Base-by-base conservation (phyloP, 164 flowering plant genomes). In the Hamamelis virginiana region DNA sequence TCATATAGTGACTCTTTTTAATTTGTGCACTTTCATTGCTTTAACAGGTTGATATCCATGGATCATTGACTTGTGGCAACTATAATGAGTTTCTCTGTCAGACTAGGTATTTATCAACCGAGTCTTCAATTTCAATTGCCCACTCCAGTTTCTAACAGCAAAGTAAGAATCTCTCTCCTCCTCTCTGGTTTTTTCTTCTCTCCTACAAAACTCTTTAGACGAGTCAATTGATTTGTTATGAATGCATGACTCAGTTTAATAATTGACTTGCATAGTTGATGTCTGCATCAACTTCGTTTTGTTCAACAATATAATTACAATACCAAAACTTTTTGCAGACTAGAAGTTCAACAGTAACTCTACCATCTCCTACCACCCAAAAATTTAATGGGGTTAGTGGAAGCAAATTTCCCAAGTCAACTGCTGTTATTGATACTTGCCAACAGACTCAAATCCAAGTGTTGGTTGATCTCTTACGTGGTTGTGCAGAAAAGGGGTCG, bases 381-480 rank as follows among this genome's bases (percentile, higher is more conserved):
- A 71, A 52, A n/a, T 26, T 55, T n/a, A 60, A 58, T 28, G 70
- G 19, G 18, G 33, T 60, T 12, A 3, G 48, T 15, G 26, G 45
- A 52, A 55, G 28, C 21, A 70, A 74, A n/a, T 12, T n/a, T 66
- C 47, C 65, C 25, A n/a, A 44, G 47, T n/a, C 47, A 19, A 51
- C 23, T 23, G 59, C 62, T 5, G 11, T n/a, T 45, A 47, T 19
- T 38, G 63, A 65, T 59, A 27, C 67, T 53, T 26, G 26, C 27
- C 28, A 15, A 16, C 48, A 65, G 46, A 61, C 67, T 64, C 65
- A 71, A 53, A 48, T 58, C 21, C 84, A 72, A 53, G 46, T 66
- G 0, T 51, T 83, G 65, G 74, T 87, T 43, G 86, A 81, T 70
- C 68, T 77, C 10, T 69, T 83, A 48, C 85, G 75, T 18, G 72